phyloP scores from a whole-genome alignment of 2,329 filamentous ascomycete species.

The Exophiala aquamarina region DNA sequence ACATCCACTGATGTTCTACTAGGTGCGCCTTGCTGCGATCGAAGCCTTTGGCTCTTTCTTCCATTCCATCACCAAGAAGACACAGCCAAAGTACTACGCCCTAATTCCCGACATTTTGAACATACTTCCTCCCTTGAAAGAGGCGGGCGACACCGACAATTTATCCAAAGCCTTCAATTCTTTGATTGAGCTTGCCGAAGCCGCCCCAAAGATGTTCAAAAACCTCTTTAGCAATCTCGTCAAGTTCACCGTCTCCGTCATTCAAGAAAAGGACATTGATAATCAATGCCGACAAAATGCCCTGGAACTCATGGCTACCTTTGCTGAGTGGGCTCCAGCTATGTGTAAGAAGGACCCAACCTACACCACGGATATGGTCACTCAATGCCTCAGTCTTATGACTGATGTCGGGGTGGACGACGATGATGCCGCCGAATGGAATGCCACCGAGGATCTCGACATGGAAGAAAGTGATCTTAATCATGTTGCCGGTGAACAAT shows the following conservation, averaged over 20 bases:
- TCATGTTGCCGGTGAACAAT: constrained; percentile 96
- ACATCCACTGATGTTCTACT: constrained; percentile 21
- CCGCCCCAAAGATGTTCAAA: constrained; percentile 98
- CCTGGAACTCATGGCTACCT: constrained; percentile 95
- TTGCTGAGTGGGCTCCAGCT: constrained; percentile 88
- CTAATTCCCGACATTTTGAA: constrained; percentile 91
- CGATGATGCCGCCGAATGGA: constrained; percentile 92
- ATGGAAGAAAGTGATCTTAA: constrained; percentile 95
- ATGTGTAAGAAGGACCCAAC: constrained; percentile 94
- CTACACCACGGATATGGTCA: constrained; percentile 96
- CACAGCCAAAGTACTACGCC: constrained; percentile 80
- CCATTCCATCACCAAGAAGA: constrained; percentile 82
- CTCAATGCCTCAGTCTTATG: constrained; percentile 96
- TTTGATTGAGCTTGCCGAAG: constrained; percentile 90
- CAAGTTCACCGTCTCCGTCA: constrained; percentile 86
- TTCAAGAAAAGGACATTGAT: constrained; percentile 91
- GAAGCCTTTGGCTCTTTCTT: constrained; percentile 97
- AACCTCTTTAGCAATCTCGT: constrained; percentile 89
- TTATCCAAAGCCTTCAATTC: constrained; percentile 86
- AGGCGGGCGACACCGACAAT: constrained; percentile 84
- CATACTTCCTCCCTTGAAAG: constrained; percentile 90
- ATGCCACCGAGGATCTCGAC: constrained; percentile 88
- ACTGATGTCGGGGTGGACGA: constrained; percentile 94
- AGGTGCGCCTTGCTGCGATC: constrained; percentile 92
- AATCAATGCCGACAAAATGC: constrained; percentile 92